phyloP scores from a whole-genome alignment of 2,329 filamentous ascomycete genomes.

The Pseudodiploospora longispora region DNA sequence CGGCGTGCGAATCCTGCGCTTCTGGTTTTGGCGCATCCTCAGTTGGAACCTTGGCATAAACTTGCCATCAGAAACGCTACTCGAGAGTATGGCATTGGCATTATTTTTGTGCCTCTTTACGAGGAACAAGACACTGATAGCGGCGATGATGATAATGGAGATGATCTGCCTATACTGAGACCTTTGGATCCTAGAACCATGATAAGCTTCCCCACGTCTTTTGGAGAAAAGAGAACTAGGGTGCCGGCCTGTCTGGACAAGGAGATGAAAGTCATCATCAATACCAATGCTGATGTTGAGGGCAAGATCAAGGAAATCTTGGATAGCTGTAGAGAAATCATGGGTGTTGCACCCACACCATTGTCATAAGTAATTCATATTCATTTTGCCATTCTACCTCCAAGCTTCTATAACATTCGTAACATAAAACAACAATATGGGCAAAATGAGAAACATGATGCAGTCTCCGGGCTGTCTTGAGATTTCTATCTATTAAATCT shows the following conservation, averaged over 20 bases:
- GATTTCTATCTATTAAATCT: too few species aligned
- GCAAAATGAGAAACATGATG: too few species aligned
- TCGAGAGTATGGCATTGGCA: conserved; percentile 20
- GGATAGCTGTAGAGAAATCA: neutral
- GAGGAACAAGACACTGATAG: conserved; percentile 1
- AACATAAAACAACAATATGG: too few species aligned
- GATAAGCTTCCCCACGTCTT: conserved; percentile 9
- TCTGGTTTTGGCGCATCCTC: conserved; percentile 22
- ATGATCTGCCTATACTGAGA: conserved; percentile 16
- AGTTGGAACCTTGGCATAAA: conserved; percentile 22
- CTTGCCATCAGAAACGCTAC: conserved; percentile 16
- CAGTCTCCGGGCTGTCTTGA: too few species aligned
- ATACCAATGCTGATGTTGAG: neutral
- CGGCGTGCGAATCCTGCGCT: conserved; percentile 17
- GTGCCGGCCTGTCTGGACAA: neutral
- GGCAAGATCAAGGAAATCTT: neutral
- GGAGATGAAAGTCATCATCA: neutral
- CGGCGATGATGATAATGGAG: conserved; percentile 7
- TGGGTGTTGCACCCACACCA: neutral
- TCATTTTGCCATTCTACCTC: too few species aligned
- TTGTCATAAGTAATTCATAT: neutral
- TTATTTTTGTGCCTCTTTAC: conserved; percentile 23
- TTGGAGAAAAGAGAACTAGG: conserved; percentile 3
- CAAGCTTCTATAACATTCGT: too few species aligned
- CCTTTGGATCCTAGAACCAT: conserved; percentile 20